These are phyloP conservation scores for Rhynchosporium secalis DNA, from an alignment of 2,329 filamentous ascomycete genomes.

Conservation along the genomic window DNA sequence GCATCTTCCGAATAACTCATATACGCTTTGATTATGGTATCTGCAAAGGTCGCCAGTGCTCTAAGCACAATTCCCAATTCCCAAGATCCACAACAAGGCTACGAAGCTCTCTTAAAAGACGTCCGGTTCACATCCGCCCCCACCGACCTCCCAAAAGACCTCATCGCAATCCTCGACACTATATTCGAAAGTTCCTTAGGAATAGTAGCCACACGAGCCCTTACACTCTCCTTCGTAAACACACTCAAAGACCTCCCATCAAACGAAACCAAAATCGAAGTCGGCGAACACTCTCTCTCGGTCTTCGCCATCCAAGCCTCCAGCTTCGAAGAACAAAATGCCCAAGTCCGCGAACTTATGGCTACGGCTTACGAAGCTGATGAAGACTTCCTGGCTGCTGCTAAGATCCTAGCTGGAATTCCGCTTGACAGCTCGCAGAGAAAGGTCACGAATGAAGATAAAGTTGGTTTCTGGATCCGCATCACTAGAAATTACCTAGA, in stretches of 20 bases:
- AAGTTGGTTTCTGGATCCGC: conserved; percentile 84
- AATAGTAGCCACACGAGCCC: conserved; percentile 38
- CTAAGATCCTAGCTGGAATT: conserved; percentile 76
- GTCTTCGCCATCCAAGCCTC: conserved; percentile 62
- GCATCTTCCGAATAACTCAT: background rate
- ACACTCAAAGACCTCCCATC: conserved; percentile 62
- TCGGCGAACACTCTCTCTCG: conserved; percentile 71
- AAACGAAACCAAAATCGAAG: conserved; percentile 69
- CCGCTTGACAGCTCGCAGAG: conserved; percentile 88
- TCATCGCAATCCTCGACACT: conserved; percentile 38
- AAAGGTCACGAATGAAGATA: conserved; percentile 77
- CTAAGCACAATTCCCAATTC: conserved; percentile 45
- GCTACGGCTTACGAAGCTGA: conserved; percentile 80
- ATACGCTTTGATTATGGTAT: conserved; percentile 33
- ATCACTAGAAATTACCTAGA: conserved; percentile 94
- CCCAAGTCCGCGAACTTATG: conserved; percentile 74
- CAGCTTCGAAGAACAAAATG: conserved; percentile 83
- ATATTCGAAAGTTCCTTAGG: conserved; percentile 39
- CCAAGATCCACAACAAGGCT: conserved; percentile 48
- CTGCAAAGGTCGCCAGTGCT: conserved; percentile 46
- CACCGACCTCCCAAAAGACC: conserved; percentile 30
- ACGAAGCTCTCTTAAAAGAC: conserved; percentile 49
- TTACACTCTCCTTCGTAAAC: conserved; percentile 55
- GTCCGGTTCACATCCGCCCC: conserved; percentile 36
- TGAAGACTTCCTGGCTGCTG: conserved; percentile 79